Conservation (phyloP, 2,329 filamentous ascomycete genomes). For the Lasiodiplodia gonubiensis region DNA sequence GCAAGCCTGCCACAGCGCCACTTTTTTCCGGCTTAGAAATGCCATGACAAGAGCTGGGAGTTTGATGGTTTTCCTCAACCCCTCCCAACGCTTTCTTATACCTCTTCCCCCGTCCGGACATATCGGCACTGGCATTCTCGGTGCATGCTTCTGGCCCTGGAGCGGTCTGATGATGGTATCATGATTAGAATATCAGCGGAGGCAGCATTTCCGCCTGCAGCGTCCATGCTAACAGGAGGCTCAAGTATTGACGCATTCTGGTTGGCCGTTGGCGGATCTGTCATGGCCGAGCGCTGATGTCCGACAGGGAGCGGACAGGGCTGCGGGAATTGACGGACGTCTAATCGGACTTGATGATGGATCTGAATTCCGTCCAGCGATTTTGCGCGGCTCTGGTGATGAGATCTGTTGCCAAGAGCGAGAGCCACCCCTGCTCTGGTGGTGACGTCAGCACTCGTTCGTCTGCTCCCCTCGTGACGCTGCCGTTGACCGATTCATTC, state of each 20-base stretch:
- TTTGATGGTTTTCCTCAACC: neutral
- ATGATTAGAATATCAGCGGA: neutral
- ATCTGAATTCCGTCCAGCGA: neutral
- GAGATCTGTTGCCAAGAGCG: slow-evolving; percentile 10
- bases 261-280: neutral
- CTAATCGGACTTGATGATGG: neutral
- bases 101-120: neutral
- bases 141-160: neutral
- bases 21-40: neutral
- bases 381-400: neutral
- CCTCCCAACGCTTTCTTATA: neutral
- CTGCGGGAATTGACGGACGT: neutral
- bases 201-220: neutral
- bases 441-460: slow-evolving; percentile 8
- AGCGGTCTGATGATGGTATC: slow-evolving; percentile 6
- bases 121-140: neutral
- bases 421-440: neutral
- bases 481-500: neutral
- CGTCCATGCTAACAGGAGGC: neutral
- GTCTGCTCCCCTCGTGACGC: neutral
- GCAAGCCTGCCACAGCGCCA: neutral
- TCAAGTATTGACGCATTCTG: neutral
- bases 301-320: neutral
- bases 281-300: neutral
- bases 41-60: neutral